Evolutionary conservation across 1,139 yeast species (phyloP), one percentile per base, ranked within the genome.

Genomic region (Saccharomyces hybrid): DNA sequence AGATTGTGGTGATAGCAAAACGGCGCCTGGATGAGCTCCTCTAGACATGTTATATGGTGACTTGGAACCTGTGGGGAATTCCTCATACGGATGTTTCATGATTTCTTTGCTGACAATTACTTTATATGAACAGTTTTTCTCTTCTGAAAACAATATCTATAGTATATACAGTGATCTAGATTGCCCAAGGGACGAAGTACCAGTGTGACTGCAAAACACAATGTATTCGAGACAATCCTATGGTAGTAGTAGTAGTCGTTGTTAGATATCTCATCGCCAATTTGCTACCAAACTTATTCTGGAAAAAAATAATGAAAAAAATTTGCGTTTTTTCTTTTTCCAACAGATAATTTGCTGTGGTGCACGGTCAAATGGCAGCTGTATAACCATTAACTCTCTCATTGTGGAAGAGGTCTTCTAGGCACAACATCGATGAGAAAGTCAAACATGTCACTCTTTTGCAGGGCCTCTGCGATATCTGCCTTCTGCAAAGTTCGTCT

Each of bases 361-460:
- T 31, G 38, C 14, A 31, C 38, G 38, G 38, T 31, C 3, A 31
- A 31, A 31, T 31, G 16, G 38, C 16, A 31, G 38, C 38, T 31
- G 38, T 31, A 31, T 13, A 31, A 31, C 38, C 3, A 31, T 3
- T 13, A 31, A 31, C 38, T 31, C 38, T 31, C 34, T 47, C 49
- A 42, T 7, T 42, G 26, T 4, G 47, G 47, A 11, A 50, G 20
- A 47, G 32, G 32, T 11, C 49, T 56, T 56, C 98, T 76, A 7
- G 99, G 98, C 6, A 93, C 98, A 47, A 93, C 90, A 68, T 93
- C 99, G 62, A 93, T 93, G 56, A 93, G 73, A 67, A 93, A 93
- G 68, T 93, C 99, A 76, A 91, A 93, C 96, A 93, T 91, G 70
- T 93, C 99, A 53, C 93, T 84, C 68, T 88, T 89, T 59, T 93